A percentile compares a stretch with the other conserved stretches of the same genome.
phyloP scores from a whole-genome alignment of 768 basidiomycete species.

The Amanita fuliginea region DNA sequence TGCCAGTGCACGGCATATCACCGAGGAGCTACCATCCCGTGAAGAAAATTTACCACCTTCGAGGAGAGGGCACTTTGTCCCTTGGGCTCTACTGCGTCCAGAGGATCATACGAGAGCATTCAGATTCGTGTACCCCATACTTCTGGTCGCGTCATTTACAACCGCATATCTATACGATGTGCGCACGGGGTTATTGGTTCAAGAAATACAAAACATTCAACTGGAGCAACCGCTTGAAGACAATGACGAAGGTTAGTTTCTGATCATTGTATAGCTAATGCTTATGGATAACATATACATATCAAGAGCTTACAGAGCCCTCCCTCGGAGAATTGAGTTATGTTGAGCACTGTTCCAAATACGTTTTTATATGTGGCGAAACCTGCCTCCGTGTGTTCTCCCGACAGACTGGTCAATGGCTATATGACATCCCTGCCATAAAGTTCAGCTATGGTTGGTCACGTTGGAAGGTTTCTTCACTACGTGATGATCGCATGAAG shows the following conservation, averaged over 20 bases:
- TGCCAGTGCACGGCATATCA: neutral
- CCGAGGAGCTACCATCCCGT: neutral
- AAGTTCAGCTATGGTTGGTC: slow-evolving; percentile 22
- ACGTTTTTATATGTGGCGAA: slow-evolving; percentile 50
- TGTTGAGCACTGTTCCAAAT: slow-evolving; percentile 49
- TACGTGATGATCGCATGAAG: neutral
- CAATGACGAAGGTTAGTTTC: neutral
- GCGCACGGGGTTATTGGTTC: slow-evolving; percentile 32
- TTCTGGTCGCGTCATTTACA: slow-evolving; percentile 36
- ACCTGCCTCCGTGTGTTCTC: slow-evolving; percentile 41
- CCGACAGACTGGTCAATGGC: slow-evolving; percentile 29
- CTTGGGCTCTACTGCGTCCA: slow-evolving; percentile 46
- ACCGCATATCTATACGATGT: slow-evolving; percentile 57
- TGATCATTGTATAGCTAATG: neutral
- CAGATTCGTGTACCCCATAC: slow-evolving; percentile 56
- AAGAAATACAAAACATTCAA: slow-evolving; percentile 35
- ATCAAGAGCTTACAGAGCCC: neutral
- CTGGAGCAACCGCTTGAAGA: neutral
- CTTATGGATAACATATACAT: neutral
- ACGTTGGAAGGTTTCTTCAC: slow-evolving; percentile 17
- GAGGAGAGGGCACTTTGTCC: slow-evolving; percentile 39
- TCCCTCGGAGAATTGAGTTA: slow-evolving; percentile 38
- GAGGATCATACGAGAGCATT: slow-evolving; percentile 41
- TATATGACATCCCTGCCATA: slow-evolving; percentile 32
- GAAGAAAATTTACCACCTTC: neutral